Conservation (phyloP, 2,329 filamentous ascomycete genomes). For the Byssothecium circinans region DNA sequence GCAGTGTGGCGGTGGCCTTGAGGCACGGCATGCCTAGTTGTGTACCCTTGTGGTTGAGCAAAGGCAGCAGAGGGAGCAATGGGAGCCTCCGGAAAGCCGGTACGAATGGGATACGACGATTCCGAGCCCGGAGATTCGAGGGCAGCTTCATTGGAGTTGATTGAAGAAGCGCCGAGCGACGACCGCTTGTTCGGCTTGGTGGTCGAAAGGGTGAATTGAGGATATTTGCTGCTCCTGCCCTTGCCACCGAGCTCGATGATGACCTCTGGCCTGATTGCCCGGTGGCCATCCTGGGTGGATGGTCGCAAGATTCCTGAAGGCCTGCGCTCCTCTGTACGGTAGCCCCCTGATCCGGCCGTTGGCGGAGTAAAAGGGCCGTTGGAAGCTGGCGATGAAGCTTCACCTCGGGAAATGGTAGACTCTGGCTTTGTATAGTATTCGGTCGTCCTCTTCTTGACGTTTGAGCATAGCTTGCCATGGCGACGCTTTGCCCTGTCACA, state of each 20-base stretch:
- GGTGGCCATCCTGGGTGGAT: constrained; percentile 25
- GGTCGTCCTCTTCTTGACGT: constrained; percentile 23
- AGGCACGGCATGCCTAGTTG: constrained; percentile 19
- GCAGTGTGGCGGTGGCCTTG: constrained; percentile 28
- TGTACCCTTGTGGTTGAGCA: constrained; percentile 21
- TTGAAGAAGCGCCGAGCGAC: constrained; percentile 24
- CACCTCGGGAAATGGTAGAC: constrained; percentile 19
- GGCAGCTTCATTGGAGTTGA: constrained; percentile 25
- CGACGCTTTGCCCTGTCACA: constrained; percentile 29
- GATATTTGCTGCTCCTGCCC: constrained; percentile 26
- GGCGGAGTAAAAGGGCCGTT: constrained; percentile 35
- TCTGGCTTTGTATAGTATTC: constrained; percentile 25
- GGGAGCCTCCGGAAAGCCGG: constrained; percentile 35
- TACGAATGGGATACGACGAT: constrained; percentile 33
- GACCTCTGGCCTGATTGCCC: constrained; percentile 27
- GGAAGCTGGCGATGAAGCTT: constrained; percentile 32
- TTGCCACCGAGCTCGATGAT: constrained; percentile 24
- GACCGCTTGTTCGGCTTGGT: constrained; percentile 28
- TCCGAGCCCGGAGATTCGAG: constrained; percentile 36
- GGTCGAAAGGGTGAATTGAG: constrained; percentile 14
- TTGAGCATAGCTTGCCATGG: constrained; percentile 25
- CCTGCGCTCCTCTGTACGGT: constrained; percentile 26
- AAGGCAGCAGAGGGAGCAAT: constrained; percentile 19
- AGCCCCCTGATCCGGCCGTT: constrained; percentile 21
- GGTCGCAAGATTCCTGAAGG: constrained; percentile 29